Evolutionary conservation across 2,329 filamentous ascomycete genomes (phyloP), one percentile per base, ranked within the genome.

Genomic region (Microdochium nivale): DNA sequence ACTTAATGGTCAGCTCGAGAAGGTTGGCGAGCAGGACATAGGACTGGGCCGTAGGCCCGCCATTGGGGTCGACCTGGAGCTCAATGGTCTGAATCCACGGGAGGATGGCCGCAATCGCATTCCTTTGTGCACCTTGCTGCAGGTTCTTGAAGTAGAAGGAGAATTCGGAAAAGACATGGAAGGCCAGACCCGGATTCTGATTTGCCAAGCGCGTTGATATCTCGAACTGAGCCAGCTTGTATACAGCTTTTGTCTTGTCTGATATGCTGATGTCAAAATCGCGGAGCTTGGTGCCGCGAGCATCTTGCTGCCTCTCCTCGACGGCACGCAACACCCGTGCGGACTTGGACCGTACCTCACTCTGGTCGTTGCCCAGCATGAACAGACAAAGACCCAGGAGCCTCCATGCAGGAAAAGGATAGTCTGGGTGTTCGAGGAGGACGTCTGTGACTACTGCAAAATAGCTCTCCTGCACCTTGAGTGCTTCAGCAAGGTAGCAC

Each of bases 231-330:
- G 95, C 94, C 46, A 95, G 77, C 70, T 99, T 99, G 70, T 97
- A 99, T 2, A 99, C 92, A 0, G 92, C 91, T 58, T 95, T 95
- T 0, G 95, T 99, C 70, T 96, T 97, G 70, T 99, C 95, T 0
- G 92, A 95, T 53, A 99, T 94, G 65, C 91, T 96, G 61, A 99
- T 97, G 62, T 99, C 94, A 53, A 96, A 95, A 65, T 99, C 94
- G 64, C 96, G 90, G 7, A 99, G 83, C 63, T 95, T 95, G 1
- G 92, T 96, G 57, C 83, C 94, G 58, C 88, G 75, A 2, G 70
- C 70, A 51, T 66, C 87, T 56, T 86, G 81, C 57, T 94, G 88
- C 24, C 89, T 82, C 58, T 90, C 84, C 67, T 97, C 94, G 1
- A 97, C 74, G 0, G 83, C 84, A 40, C 90, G 81, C 13, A 99